These are phyloP conservation scores for Lanmaoa rubissima DNA, from an alignment of 768 basidiomycete genomes.

Conservation along the genomic window DNA sequence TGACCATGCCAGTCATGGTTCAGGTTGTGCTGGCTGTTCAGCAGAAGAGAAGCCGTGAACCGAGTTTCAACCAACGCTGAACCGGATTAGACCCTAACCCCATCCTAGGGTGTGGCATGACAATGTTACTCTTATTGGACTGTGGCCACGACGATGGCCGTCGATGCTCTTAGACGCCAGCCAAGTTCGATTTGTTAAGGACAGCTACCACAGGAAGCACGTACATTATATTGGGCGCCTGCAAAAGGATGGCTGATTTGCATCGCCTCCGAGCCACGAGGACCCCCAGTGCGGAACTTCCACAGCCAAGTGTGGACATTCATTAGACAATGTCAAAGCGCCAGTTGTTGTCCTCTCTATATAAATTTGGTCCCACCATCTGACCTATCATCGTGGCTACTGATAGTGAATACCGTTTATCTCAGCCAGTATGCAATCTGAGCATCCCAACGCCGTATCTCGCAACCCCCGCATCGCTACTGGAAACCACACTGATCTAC, in stretches of 20 bases:
- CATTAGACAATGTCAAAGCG: constrained; percentile 27
- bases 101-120: constrained; percentile 9
- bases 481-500: neutral
- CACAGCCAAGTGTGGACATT: constrained; percentile 21
- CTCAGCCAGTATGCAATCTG: constrained; percentile 10
- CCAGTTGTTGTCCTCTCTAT: constrained; percentile 9
- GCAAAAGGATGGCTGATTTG: constrained; percentile 4
- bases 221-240: neutral
- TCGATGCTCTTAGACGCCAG: neutral
- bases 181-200: neutral
- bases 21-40: neutral
- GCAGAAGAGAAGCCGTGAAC: neutral
- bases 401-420: neutral
- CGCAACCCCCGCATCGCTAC: constrained; percentile 5
- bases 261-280: constrained; percentile 19
- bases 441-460: neutral
- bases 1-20: neutral
- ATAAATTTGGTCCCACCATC: constrained; percentile 13
- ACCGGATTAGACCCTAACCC: constrained; percentile 16
- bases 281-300: constrained; percentile 13
- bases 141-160: neutral
- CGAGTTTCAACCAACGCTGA: neutral
- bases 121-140: neutral
- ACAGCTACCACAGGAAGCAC: neutral
- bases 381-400: neutral